phyloP scores from a whole-genome alignment of 305 asterid species.

The Salvia sclarea region DNA sequence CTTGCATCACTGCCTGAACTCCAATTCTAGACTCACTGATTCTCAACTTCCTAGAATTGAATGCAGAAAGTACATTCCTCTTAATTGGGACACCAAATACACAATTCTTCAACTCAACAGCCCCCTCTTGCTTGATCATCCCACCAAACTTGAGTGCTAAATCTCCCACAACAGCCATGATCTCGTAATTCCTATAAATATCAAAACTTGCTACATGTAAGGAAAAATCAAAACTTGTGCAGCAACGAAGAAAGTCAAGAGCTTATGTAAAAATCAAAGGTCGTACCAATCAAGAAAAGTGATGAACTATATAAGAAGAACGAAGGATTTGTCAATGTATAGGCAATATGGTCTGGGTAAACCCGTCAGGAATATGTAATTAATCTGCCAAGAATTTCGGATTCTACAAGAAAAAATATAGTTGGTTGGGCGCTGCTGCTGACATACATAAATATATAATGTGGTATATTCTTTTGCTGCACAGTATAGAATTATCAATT shows the following conservation, averaged over 20 bases:
- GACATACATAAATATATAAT: neutral
- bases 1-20: constrained; percentile 53
- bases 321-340: neutral
- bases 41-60: constrained; percentile 35
- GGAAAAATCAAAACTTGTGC: neutral
- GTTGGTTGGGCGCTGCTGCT: constrained; percentile 7
- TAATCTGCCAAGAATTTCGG: constrained; percentile 32
- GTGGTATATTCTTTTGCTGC: constrained; percentile 12
- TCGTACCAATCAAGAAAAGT: neutral
- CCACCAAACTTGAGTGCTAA: constrained; percentile 41
- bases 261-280: neutral
- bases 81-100: constrained; percentile 44
- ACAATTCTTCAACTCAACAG: constrained; percentile 36
- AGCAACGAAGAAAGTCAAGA: neutral
- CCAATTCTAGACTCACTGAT: constrained; percentile 17
- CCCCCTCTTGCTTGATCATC: constrained; percentile 33
- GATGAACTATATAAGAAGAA: neutral
- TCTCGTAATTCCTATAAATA: neutral
- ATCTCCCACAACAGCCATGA: constrained; percentile 59
- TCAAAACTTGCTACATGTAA: neutral
- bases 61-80: constrained; percentile 30
- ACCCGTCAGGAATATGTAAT: constrained; percentile 41
- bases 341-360: constrained; percentile 36
- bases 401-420: constrained; percentile 32
- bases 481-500: neutral